A percentile compares a stretch with the other conserved stretches of the same genome.
These are phyloP conservation scores for Phlebopus sp. DNA, from an alignment of 1,284 basidiomycete species.

Conservation along the genomic window DNA sequence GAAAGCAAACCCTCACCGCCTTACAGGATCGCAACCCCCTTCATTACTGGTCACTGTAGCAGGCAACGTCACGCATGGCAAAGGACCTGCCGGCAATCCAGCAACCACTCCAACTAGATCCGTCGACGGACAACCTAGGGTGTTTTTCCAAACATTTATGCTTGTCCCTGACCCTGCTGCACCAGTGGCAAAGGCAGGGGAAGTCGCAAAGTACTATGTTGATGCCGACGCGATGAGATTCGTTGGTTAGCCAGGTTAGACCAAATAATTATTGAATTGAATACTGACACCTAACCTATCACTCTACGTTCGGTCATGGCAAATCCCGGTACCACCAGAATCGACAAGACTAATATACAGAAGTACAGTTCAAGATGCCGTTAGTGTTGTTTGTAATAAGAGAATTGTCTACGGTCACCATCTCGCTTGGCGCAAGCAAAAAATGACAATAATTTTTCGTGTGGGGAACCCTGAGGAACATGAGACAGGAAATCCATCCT, in stretches of 20 bases:
- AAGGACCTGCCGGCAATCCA: slow-evolving; percentile 54
- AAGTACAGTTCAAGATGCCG: no score
- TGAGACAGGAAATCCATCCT: no score
- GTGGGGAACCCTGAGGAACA: no score
- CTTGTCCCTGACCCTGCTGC: slow-evolving; percentile 71
- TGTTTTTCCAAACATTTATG: slow-evolving; percentile 85
- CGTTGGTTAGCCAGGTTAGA: slow-evolving; percentile 47
- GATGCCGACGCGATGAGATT: slow-evolving; percentile 74
- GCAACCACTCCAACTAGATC: slow-evolving; percentile 47
- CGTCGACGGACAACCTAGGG: slow-evolving; percentile 74
- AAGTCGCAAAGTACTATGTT: slow-evolving; percentile 77
- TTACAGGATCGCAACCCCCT: slow-evolving; percentile 66
- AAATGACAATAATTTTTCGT: no score
- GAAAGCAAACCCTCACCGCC: slow-evolving; percentile 3
- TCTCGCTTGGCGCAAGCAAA: no score
- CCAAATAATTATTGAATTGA: no score
- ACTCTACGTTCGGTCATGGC: no score
- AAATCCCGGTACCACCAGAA: no score
- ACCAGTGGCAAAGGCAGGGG: slow-evolving; percentile 58
- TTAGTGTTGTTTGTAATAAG: no score
- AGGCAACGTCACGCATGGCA: slow-evolving; percentile 74
- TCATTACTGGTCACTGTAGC: slow-evolving; percentile 76
- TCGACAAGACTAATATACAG: no score
- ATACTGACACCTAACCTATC: no score
- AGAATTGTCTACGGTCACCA: no score